Base-by-base conservation (phyloP, 139 green algal species). In the Coccomyxa sp. region DNA sequence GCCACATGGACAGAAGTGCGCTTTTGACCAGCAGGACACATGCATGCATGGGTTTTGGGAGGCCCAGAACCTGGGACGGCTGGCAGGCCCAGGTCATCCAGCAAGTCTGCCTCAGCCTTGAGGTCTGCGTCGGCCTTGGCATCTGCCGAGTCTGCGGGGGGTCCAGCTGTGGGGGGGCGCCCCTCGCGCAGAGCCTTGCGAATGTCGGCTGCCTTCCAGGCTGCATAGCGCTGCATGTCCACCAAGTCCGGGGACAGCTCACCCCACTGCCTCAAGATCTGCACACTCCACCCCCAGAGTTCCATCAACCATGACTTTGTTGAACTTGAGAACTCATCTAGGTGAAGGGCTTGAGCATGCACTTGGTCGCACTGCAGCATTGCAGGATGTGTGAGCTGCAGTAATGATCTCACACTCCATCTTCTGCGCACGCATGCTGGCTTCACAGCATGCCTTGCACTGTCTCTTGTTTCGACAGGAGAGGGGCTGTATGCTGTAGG, bases 191-290 rank as follows among this genome's bases (percentile, higher is more conserved):
- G 58, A 0, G 95, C 95, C 84, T 95, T 97, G 81, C 90, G 86
- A 27, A 98, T 96, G 57, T 98, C 95, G 16, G 94, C 90, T 0
- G 95, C 95, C 10, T 95, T 91, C 94, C 94, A 98, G 12, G 90
- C 84, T 1, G 94, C 92, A 80, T 97, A 98, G 45, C 90, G 89
- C 74, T 95, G 91, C 91, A 95, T 96, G 82, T 95, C 89, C 51
- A 88, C 60, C 28, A 97, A 71, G 71, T 97, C 95, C 0, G 81
- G 67, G 21, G 90, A 84, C 76, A 96, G 82, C 23, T 89, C 87
- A 0, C 90, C 88, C 79, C 95, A 97, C 58, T 97, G 93, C 59
- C 91, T 92, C 58, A 92, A 66, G 30, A 93, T 89, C 87, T 93
- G 87, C 71, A 86, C n/a, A 59, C 14, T 58, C 25, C 38, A 30